These are phyloP conservation scores for Cicer bijugum DNA, from an alignment of 306 rosid species.

Conservation along the genomic window DNA sequence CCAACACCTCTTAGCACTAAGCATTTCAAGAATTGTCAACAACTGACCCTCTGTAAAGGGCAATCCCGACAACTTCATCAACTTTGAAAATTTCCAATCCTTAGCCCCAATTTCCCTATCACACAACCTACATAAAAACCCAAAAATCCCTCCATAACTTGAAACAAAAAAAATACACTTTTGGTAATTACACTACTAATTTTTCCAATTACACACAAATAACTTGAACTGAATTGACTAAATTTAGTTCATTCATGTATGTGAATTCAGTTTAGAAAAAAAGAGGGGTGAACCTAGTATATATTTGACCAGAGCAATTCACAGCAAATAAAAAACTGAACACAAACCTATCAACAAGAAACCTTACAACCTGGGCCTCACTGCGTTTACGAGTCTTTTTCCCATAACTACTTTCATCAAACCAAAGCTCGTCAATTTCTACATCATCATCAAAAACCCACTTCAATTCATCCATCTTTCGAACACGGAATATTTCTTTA, in stretches of 20 bases:
- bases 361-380: conserved; percentile 70
- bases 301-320: background rate
- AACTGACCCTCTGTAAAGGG: conserved; percentile 78
- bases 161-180: background rate
- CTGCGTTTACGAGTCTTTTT: conserved; percentile 58
- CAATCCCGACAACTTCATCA: conserved; percentile 88
- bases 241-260: too few species aligned
- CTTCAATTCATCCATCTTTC: conserved; percentile 62
- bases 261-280: too few species aligned
- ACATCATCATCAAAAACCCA: conserved; percentile 83
- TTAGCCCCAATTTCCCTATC: conserved; percentile 57
- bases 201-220: too few species aligned
- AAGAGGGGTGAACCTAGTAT: background rate
- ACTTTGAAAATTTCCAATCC: conserved; percentile 88
- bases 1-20: conserved; percentile 73
- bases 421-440: conserved; percentile 59
- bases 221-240: too few species aligned
- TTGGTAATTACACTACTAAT: too few species aligned
- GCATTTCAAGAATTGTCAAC: conserved; percentile 68
- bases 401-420: conserved; percentile 25
- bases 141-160: background rate
- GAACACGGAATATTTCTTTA: conserved; percentile 67
- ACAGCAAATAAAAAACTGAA: conserved; percentile 22
- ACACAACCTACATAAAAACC: conserved; percentile 61
- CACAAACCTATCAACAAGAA: conserved; percentile 87